These are phyloP conservation scores for Bipolaris bicolor DNA, from an alignment of 2,329 filamentous ascomycete genomes.

Conservation along the genomic window DNA sequence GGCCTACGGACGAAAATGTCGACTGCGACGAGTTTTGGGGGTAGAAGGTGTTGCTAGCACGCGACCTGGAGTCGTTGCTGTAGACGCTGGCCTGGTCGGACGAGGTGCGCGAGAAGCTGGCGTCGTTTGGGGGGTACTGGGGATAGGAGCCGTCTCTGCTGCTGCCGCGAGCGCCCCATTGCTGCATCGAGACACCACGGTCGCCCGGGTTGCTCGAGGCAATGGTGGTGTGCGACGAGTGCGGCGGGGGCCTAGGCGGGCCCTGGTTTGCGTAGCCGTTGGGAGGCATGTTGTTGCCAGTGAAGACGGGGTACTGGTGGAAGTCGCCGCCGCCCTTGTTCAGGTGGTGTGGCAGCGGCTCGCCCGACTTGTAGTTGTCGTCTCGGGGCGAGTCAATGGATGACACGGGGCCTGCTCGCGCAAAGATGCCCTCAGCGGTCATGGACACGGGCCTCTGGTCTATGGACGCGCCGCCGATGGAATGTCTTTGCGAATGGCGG, in stretches of 20 bases:
- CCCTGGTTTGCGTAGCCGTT: constrained; percentile 58
- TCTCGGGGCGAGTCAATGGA: constrained; percentile 83
- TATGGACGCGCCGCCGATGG: constrained; percentile 62
- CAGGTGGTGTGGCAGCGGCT: constrained; percentile 81
- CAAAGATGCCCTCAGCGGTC: constrained; percentile 69
- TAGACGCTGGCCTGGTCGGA: constrained; percentile 71
- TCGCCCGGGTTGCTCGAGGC: constrained; percentile 73
- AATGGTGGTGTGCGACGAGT: constrained; percentile 63
- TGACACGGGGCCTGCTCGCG: constrained; percentile 81
- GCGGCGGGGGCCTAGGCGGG: constrained; percentile 66
- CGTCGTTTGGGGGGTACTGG: constrained; percentile 39
- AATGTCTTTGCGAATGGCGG: constrained; percentile 64
- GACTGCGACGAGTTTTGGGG: constrained; percentile 66
- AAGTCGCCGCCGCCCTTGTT: constrained; percentile 80
- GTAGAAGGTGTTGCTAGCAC: constrained; percentile 55
- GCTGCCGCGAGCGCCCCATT: constrained; percentile 65
- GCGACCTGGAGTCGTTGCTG: constrained; percentile 65
- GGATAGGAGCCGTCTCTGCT: constrained; percentile 35
- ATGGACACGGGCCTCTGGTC: constrained; percentile 67
- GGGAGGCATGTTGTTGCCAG: constrained; percentile 59
- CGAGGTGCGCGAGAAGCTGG: constrained; percentile 61
- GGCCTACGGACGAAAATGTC: constrained; percentile 54
- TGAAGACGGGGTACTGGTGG: constrained; percentile 85
- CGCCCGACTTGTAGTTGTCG: constrained; percentile 71
- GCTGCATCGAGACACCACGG: constrained; percentile 73